Conservation (phyloP, 169 alveolate species). For the Ichthyophthirius multifiliis region DNA sequence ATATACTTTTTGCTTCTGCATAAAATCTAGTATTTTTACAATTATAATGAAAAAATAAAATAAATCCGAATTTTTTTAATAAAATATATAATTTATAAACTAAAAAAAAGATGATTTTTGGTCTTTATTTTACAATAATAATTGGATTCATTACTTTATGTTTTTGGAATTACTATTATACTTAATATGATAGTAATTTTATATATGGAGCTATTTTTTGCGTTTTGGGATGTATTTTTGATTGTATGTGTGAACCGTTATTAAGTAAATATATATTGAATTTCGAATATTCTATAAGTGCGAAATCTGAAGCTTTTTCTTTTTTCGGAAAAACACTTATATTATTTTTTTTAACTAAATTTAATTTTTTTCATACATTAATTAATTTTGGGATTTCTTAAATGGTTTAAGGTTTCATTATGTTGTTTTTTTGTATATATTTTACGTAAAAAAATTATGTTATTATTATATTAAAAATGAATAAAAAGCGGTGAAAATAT, state of each 20-base stretch:
- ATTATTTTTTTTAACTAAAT: background rate
- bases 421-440: background rate
- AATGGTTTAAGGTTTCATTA: background rate
- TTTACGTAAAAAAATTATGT: background rate
- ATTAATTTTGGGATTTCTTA: conserved; percentile 20
- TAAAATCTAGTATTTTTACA: background rate
- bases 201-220: background rate
- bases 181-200: background rate
- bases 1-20: background rate
- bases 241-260: conserved; percentile 15
- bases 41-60: too few species aligned
- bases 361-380: background rate
- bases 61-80: background rate
- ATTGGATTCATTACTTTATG: background rate
- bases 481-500: background rate
- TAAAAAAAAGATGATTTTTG: background rate
- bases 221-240: background rate
- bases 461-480: background rate
- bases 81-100: background rate
- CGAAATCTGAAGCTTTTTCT: conserved; percentile 20
- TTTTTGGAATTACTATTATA: background rate
- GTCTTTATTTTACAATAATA: background rate
- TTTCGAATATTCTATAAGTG: conserved; percentile 10
- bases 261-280: background rate
- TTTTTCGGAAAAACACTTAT: conserved; percentile 17